These are phyloP conservation scores for Strigomonas galati DNA, from an alignment of 208 protist genomes.

Conservation along the genomic window DNA sequence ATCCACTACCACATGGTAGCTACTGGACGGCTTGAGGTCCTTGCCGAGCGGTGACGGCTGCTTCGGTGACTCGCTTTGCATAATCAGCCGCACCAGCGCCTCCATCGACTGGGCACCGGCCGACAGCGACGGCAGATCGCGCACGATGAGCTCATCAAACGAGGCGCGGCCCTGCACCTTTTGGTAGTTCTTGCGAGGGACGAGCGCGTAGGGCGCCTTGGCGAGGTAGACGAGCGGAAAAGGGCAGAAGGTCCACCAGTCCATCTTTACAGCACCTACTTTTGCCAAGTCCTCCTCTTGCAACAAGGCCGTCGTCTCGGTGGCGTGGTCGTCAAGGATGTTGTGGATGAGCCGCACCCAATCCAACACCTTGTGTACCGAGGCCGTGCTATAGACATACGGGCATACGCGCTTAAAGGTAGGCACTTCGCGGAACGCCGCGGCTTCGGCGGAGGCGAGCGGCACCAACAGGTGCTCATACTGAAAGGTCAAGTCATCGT, in stretches of 20 bases:
- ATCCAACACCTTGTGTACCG: background rate
- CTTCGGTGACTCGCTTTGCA: background rate
- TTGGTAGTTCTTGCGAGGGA: constrained; percentile 29
- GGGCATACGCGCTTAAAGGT: background rate
- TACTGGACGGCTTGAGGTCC: background rate
- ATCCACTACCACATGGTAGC: background rate
- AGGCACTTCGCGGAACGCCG: too few relatives aligned
- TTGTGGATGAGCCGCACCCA: background rate
- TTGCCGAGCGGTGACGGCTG: background rate
- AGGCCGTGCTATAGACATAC: background rate
- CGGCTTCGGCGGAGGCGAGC: too few relatives aligned
- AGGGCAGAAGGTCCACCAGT: constrained; percentile 43
- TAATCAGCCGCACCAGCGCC: background rate
- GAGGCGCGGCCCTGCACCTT: constrained; percentile 25
- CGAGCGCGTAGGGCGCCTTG: constrained; percentile 22
- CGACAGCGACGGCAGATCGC: constrained; percentile 3
- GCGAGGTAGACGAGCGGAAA: constrained; percentile 34
- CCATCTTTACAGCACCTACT: background rate
- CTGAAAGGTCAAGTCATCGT: constrained; percentile 2
- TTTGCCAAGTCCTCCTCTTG: background rate
- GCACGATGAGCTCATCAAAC: constrained; percentile 32
- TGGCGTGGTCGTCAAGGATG: background rate
- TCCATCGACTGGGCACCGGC: constrained; percentile 1
- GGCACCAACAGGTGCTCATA: constrained; percentile 7
- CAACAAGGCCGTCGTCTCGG: background rate